phyloP scores from a whole-genome alignment of 768 basidiomycete species.

The Wakefieldia striispora region DNA sequence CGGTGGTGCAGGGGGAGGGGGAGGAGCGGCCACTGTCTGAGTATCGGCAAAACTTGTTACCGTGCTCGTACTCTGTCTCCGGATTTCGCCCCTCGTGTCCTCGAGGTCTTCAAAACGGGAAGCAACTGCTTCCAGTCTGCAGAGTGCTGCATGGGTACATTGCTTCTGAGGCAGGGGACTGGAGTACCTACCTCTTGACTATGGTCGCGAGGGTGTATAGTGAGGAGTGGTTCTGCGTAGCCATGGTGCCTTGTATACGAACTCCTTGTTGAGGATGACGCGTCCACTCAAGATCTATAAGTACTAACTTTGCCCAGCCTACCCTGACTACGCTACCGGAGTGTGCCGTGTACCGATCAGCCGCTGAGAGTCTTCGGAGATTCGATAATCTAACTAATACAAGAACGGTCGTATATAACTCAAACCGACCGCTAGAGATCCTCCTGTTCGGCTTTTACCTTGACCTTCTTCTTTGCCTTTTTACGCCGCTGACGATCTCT shows the following conservation, averaged over 20 bases:
- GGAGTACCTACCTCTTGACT: constrained; percentile 66
- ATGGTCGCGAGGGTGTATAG: constrained; percentile 77
- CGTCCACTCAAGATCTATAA: not conserved
- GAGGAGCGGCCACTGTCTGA: constrained; percentile 27
- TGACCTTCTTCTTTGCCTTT: constrained; percentile 72
- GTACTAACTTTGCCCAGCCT: not conserved
- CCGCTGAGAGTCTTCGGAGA: not conserved
- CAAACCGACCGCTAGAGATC: constrained; percentile 5
- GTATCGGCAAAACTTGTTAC: constrained; percentile 25
- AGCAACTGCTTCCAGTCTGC: constrained; percentile 88
- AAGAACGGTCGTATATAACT: not conserved
- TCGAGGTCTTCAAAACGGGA: constrained; percentile 95
- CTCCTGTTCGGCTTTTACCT: constrained; percentile 27
- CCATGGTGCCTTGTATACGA: constrained; percentile 12
- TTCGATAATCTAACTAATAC: not conserved
- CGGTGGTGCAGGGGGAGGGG: constrained; percentile 36
- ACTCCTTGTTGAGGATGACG: not conserved
- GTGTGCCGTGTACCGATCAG: constrained; percentile 13
- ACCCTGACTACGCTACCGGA: constrained; percentile 15
- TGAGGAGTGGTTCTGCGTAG: constrained; percentile 42
- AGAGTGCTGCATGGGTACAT: not conserved
- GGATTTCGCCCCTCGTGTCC: constrained; percentile 30
- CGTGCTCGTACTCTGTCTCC: constrained; percentile 32
- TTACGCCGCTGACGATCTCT: constrained; percentile 71
- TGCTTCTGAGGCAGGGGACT: constrained; percentile 4